Evolutionary conservation across 179 eudicot genomes (phyloP), one percentile per base, ranked within the genome.

Genomic region (Sideroxylon spinosum): DNA sequence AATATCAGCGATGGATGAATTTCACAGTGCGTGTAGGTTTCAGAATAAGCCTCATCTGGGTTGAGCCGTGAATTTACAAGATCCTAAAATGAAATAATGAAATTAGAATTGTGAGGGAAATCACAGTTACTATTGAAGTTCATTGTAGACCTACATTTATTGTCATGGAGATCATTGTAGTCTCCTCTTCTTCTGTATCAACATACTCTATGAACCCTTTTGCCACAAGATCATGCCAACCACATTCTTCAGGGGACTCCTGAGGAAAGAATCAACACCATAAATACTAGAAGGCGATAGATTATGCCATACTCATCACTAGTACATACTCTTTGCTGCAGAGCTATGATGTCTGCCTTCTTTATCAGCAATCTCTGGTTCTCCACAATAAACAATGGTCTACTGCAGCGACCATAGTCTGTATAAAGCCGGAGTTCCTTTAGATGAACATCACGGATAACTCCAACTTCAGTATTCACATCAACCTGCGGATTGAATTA

Each of bases 161-260:
- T 17, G 97, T 95, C 98, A 95, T 95, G 80, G 97, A 90, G 80
- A 95, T 95, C 98, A 95, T 93, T 69, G 97, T 95, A 66, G 97
- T 95, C 84, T 95, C 98, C 79, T 95, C 98, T 88, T 95, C 98
- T 85, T 95, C 98, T 5, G 98, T 90, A 81, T 94, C 98, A 49
- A 94, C 88, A 76, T 94, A 94, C 76, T 94, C 98, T 67, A 94
- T 92, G 75, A 72, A 94, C 60, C 98, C 98, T 79, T 90, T 92
- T 23, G 92, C 82, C 44, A 94, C 93, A 79, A 94, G 91, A 83
- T 91, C 92, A 84, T 91, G 97, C 98, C 98, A 94, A 57, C 97
- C 98, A 82, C 90, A 89, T 50, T 94, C 95, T 26, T 94, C 97
- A 14, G 92, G 89, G 44, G 90, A 49, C 86, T 92, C 98, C 98